Base-by-base conservation (phyloP, 2,329 filamentous ascomycete species). In the Pseudogymnoascus pannorum region DNA sequence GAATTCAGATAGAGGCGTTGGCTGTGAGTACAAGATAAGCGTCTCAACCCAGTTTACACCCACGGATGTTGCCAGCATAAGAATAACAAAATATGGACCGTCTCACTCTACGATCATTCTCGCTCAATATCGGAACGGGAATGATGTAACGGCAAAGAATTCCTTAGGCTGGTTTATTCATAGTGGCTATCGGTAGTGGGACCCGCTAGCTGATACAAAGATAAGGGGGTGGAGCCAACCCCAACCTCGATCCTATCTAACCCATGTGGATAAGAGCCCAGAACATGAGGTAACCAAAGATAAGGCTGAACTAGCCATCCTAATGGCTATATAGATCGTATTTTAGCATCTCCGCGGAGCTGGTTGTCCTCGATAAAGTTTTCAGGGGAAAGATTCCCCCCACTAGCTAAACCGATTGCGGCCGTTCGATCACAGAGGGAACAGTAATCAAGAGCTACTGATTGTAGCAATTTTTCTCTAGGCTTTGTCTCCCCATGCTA, bases 211-310 rank as follows among this genome's bases (percentile, higher is more conserved):
- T 31, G 48, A 54, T 26, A 18, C 48, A 18, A 54, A 31, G 48
- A 54, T 54, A 54, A 54, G 48, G 48, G 44, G 48, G 48, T 54
- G 48, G 48, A 54, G 26, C 1, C 26, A 54, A 33, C 48, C 48
- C 48, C 48, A 54, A 31, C 48, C 29, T 33, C 48, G 48, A 54
- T 48, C 48, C 24, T 54, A 54, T 54, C 48, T 31, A 54, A 54
- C 48, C 48, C 48, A 31, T 16, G 26, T 31, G 48, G 48, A 54
- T 54, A 54, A 54, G 48, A 54, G 48, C 9, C 26, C 24, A 54
- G 16, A 33, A 14, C 48, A 54, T 31, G 48, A 54, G 16, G 16
- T 54, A 54, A 31, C 26, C 26, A 31, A 31, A 54, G 48, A 54
- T 54, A 54, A 54, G 48, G 11, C 26, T 54, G 9, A 24, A 54